These are phyloP conservation scores for Piper longum DNA, from an alignment of 164 flowering plant genomes.

Conservation along the genomic window DNA sequence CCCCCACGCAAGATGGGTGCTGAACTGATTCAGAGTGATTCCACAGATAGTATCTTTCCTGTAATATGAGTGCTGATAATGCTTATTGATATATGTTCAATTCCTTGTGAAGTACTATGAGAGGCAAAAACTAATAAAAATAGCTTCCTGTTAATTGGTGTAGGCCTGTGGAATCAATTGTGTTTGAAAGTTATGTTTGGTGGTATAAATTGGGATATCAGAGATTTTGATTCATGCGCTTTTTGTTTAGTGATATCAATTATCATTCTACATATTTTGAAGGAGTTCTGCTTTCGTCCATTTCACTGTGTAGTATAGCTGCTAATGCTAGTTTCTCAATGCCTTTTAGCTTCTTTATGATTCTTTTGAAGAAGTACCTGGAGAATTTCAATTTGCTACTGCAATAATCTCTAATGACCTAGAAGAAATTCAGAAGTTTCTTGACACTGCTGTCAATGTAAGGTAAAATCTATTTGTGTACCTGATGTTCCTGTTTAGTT, in stretches of 20 bases:
- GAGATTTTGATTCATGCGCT: not conserved
- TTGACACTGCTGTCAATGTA: conserved; percentile 55
- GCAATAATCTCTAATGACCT: conserved; percentile 73
- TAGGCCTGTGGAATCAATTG: not conserved
- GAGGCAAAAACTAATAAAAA: too few species aligned
- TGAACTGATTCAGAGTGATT: too few species aligned
- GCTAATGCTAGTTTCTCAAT: not conserved
- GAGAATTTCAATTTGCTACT: conserved; percentile 78
- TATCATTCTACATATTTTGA: too few species aligned
- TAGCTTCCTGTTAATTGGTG: not conserved
- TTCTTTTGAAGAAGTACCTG: conserved; percentile 72
- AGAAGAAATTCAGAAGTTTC: conserved; percentile 89
- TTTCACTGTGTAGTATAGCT: not conserved
- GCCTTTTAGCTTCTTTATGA: conserved; percentile 60
- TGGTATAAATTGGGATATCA: not conserved
- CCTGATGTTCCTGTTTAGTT: not conserved
- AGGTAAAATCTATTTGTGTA: conserved; percentile 41
- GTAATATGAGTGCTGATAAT: too few species aligned
- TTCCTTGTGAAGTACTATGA: too few species aligned
- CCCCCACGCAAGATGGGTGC: too few species aligned
- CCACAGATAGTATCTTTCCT: too few species aligned
- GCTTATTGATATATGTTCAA: too few species aligned
- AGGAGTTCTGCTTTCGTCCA: not conserved
- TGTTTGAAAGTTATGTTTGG: not conserved
- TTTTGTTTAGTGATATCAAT: not conserved